phyloP scores from a whole-genome alignment of 2,329 filamentous ascomycete genomes.

The Fusarium nanum region DNA sequence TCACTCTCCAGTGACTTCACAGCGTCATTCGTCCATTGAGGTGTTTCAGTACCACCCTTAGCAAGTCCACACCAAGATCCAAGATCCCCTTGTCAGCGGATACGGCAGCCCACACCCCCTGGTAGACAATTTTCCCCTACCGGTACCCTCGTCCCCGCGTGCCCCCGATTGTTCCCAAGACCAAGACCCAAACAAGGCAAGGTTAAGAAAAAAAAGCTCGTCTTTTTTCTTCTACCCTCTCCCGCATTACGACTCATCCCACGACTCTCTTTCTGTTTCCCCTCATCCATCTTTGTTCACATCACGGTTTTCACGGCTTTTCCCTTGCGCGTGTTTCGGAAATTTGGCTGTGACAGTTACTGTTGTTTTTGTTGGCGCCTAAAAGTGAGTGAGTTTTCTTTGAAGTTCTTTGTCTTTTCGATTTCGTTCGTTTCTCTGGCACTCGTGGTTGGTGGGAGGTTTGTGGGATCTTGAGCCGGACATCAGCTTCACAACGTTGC shows the following conservation, averaged over 20 bases:
- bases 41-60: conserved; percentile 49
- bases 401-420: conserved; percentile 29
- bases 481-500: conserved; percentile 29
- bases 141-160: conserved; percentile 50
- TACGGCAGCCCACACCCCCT: conserved; percentile 48
- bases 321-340: conserved; percentile 61
- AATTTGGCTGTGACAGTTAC: conserved; percentile 57
- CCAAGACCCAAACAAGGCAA: conserved; percentile 50
- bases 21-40: conserved; percentile 47
- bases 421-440: conserved; percentile 38
- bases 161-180: conserved; percentile 48
- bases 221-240: conserved; percentile 48
- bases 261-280: conserved; percentile 51
- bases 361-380: conserved; percentile 63
- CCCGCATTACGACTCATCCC: conserved; percentile 50
- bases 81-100: conserved; percentile 49
- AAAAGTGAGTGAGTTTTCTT: conserved; percentile 61
- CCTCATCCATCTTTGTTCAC: conserved; percentile 50
- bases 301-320: conserved; percentile 58
- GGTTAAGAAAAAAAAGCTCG: conserved; percentile 52
- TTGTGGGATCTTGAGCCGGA: conserved; percentile 27
- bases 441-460: conserved; percentile 32
- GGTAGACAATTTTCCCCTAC: conserved; percentile 50
- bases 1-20: conserved; percentile 42
- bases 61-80: conserved; percentile 46